Percentiles rank a stretch among this genome's conserved stretches.
phyloP scores from a whole-genome alignment of 768 basidiomycete species.

The Dacryopinax primogenitus region DNA sequence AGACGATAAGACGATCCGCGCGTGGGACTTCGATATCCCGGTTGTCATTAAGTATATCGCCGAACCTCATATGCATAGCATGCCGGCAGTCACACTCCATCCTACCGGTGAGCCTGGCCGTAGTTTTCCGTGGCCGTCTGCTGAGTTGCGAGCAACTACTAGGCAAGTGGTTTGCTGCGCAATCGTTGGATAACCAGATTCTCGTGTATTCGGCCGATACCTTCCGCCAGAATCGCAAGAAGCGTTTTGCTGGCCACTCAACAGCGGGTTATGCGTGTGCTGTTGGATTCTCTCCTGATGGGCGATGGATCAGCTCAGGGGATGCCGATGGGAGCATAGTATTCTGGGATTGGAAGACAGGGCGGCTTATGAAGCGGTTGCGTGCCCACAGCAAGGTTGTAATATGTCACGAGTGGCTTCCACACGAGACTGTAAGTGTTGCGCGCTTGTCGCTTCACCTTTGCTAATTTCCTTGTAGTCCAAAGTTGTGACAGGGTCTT shows the following conservation, averaged over 20 bases:
- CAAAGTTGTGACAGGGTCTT: conserved; percentile 91
- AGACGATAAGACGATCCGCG: conserved; percentile 97
- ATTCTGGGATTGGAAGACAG: conserved; percentile 99
- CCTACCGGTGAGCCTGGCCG: conserved; percentile 62
- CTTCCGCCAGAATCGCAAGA: conserved; percentile 97
- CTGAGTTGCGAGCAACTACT: conserved; percentile 8
- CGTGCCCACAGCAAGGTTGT: conserved; percentile 92
- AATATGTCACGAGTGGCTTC: conserved; percentile 94
- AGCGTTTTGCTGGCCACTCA: conserved; percentile 93
- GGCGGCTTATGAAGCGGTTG: conserved; percentile 80
- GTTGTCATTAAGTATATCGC: conserved; percentile 99
- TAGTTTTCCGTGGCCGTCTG: conserved; percentile 11
- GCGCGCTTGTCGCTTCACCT: background rate
- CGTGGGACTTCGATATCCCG: conserved; percentile 99
- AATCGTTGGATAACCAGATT: conserved; percentile 97
- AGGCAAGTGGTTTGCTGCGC: conserved; percentile 96
- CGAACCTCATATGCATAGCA: conserved; percentile 98
- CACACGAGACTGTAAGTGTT: conserved; percentile 79
- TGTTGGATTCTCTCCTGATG: conserved; percentile 95
- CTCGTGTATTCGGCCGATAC: conserved; percentile 95
- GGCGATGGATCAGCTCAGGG: conserved; percentile 95
- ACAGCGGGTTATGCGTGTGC: conserved; percentile 96
- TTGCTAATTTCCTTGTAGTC: conserved; percentile 42
- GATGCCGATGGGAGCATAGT: conserved; percentile 91
- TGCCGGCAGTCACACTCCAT: conserved; percentile 94